phyloP scores from a whole-genome alignment of 1,284 basidiomycete genomes.

The Pseudozyma flocculosa region DNA sequence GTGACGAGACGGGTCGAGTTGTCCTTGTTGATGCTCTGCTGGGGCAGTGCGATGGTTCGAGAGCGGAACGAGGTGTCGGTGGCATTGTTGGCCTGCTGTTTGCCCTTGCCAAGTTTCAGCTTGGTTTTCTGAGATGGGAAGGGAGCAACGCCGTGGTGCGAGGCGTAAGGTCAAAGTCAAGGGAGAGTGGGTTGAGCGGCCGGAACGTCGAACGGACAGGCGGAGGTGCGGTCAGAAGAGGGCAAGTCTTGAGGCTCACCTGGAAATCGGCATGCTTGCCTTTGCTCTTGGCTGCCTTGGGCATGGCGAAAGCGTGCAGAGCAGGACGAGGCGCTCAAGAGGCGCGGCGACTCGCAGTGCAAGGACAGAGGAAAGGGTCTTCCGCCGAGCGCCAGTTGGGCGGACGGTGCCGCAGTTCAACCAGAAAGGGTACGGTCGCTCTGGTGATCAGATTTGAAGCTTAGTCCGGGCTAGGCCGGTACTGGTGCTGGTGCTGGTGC shows the following conservation, averaged over 20 bases:
- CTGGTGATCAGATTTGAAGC: too few species aligned
- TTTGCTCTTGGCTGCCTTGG: slow-evolving; percentile 35
- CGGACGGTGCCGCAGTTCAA: too few species aligned
- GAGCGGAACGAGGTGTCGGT: slow-evolving; percentile 95
- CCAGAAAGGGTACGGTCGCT: too few species aligned
- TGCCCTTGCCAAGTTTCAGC: slow-evolving; percentile 93
- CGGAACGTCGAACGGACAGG: background rate
- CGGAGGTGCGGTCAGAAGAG: background rate
- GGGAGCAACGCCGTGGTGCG: too few species aligned
- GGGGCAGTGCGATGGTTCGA: slow-evolving; percentile 59
- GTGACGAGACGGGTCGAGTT: slow-evolving; percentile 35
- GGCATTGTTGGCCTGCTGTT: slow-evolving; percentile 76
- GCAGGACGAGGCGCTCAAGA: too few species aligned
- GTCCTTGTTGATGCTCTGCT: slow-evolving; percentile 50
- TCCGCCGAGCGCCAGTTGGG: too few species aligned
- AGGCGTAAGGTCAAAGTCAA: background rate
- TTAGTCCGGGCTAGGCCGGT: too few species aligned
- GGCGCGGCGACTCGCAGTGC: too few species aligned
- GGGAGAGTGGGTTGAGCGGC: background rate
- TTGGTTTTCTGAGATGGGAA: slow-evolving; percentile 87
- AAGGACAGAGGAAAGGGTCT: too few species aligned
- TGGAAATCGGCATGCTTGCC: slow-evolving; percentile 40
- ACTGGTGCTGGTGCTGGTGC: too few species aligned
- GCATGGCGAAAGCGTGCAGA: too few species aligned
- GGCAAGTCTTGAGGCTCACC: slow-evolving; percentile 4